Percentiles rank a stretch among this genome's conserved stretches.
These are phyloP conservation scores for Garcia nutans DNA, from an alignment of 345 rosid species.

Conservation along the genomic window DNA sequence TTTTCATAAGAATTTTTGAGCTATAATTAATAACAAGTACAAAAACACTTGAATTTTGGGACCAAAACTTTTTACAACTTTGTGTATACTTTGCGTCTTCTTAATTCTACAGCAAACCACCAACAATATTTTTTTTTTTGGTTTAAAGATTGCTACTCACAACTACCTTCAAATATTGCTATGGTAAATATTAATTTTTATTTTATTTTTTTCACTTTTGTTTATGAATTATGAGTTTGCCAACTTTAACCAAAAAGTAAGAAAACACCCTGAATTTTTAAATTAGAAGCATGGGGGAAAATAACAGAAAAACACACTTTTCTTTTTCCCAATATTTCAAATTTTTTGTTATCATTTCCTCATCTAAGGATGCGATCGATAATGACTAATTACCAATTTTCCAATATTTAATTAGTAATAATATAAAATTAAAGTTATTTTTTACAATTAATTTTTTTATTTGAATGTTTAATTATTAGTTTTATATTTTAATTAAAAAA, in stretches of 20 bases:
- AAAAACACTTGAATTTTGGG: not conserved
- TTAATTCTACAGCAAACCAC: conserved; percentile 14
- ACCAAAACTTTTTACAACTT: not conserved
- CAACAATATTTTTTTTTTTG: conserved; percentile 9
- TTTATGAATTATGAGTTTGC: too few species aligned
- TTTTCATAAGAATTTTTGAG: too few species aligned
- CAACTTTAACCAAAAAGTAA: not conserved
- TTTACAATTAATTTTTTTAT: too few species aligned
- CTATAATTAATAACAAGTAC: not conserved
- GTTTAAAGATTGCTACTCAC: conserved; percentile 14
- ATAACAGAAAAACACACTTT: not conserved
- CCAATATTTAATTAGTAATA: too few species aligned
- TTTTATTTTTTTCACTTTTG: not conserved
- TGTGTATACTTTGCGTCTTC: conserved; percentile 6
- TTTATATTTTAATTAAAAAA: too few species aligned
- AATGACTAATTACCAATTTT: too few species aligned
- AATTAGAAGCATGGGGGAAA: not conserved
- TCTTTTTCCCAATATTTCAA: not conserved
- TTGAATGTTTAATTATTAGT: too few species aligned
- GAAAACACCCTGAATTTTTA: too few species aligned
- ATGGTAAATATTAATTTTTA: not conserved
- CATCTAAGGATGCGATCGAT: not conserved
- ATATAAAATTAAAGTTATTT: too few species aligned
- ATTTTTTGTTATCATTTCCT: not conserved
- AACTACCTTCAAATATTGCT: conserved; percentile 11